phyloP scores from a whole-genome alignment of 2,329 filamentous ascomycete genomes.

The Fonsecaea erecta region DNA sequence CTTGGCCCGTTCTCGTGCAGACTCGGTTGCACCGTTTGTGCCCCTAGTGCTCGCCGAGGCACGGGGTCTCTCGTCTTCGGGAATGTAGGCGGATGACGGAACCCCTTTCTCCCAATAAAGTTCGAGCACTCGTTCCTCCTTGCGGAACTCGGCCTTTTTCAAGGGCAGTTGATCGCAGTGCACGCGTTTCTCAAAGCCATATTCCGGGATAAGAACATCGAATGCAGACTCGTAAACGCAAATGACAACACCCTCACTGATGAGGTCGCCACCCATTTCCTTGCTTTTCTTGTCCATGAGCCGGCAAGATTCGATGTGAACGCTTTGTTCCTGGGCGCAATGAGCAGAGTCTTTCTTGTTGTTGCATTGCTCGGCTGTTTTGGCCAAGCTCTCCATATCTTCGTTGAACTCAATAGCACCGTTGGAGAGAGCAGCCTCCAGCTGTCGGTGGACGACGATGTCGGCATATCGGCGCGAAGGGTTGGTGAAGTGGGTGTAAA shows the following conservation, averaged over 20 bases:
- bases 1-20: slow-evolving; percentile 77
- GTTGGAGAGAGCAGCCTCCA: slow-evolving; percentile 82
- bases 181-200: slow-evolving; percentile 98
- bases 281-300: slow-evolving; percentile 91
- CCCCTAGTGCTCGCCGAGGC: slow-evolving; percentile 73
- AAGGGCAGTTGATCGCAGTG: slow-evolving; percentile 97
- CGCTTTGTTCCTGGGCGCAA: slow-evolving; percentile 96
- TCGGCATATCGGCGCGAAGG: slow-evolving; percentile 94
- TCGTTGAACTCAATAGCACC: slow-evolving; percentile 84
- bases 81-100: slow-evolving; percentile 91
- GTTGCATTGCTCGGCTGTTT: slow-evolving; percentile 95
- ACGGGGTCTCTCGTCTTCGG: slow-evolving; percentile 94
- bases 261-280: slow-evolving; percentile 85
- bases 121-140: slow-evolving; percentile 91
- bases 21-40: slow-evolving; percentile 77
- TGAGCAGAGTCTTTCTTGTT: slow-evolving; percentile 99
- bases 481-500: slow-evolving; percentile 98
- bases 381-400: slow-evolving; percentile 83
- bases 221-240: slow-evolving; percentile 99
- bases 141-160: slow-evolving; percentile 98
- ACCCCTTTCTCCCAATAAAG: slow-evolving; percentile 99
- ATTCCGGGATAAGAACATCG: slow-evolving; percentile 96
- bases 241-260: slow-evolving; percentile 93
- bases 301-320: slow-evolving; percentile 96
- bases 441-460: slow-evolving; percentile 90